A percentile compares a stretch with the other conserved stretches of the same genome.
These are phyloP conservation scores for Heritiera littoralis DNA, from an alignment of 345 rosid genomes.

Conservation along the genomic window DNA sequence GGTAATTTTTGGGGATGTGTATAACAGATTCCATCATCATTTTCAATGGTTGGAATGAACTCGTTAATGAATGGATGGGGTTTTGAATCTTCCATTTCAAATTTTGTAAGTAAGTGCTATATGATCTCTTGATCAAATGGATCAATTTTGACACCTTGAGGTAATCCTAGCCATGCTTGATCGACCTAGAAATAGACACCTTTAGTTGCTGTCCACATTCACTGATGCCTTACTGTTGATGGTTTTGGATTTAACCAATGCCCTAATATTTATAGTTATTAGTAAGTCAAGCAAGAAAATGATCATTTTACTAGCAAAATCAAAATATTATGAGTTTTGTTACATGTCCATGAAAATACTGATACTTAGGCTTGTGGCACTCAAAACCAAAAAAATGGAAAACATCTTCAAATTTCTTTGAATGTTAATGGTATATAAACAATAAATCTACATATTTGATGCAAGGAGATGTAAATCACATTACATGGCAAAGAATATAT, in stretches of 20 bases:
- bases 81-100: conserved; percentile 42
- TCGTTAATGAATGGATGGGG: conserved; percentile 80
- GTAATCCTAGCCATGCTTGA: conserved; percentile 91
- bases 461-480: background rate
- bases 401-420: background rate
- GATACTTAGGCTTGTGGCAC: background rate
- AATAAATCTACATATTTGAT: background rate
- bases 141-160: conserved; percentile 89
- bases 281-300: background rate
- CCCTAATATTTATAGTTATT: background rate
- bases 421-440: background rate
- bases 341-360: background rate
- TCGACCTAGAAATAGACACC: conserved; percentile 48
- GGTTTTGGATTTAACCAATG: too few relatives aligned
- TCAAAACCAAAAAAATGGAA: background rate
- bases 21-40: conserved; percentile 94
- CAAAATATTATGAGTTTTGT: background rate
- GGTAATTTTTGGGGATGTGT: conserved; percentile 96
- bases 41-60: conserved; percentile 72
- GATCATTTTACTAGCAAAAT: background rate
- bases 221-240: background rate
- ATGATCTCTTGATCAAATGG: conserved; percentile 92
- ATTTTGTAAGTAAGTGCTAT: conserved; percentile 82
- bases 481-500: background rate
- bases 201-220: conserved; percentile 10